These are phyloP conservation scores for Gonapodya sp. DNA, from an alignment of 192 early-diverging fungal species.

Conservation along the genomic window DNA sequence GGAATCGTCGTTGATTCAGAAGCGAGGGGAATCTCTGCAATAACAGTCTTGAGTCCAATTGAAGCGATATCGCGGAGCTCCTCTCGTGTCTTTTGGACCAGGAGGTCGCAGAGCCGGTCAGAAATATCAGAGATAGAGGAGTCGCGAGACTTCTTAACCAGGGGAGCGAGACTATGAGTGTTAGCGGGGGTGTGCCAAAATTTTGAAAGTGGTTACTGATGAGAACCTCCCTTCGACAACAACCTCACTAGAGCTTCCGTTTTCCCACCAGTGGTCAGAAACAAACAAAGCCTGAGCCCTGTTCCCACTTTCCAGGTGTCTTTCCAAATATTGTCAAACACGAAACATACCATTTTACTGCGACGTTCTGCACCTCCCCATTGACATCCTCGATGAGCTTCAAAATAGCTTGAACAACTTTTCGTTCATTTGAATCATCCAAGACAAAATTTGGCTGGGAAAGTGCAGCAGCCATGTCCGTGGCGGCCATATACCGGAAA, in stretches of 20 bases:
- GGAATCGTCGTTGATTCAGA: constrained; percentile 11
- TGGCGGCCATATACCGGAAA: constrained; percentile 77
- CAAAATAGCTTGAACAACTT: constrained; percentile 37
- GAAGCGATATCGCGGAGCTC: constrained; percentile 72
- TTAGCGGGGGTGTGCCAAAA: neutral
- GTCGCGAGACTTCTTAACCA: constrained; percentile 64
- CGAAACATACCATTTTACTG: constrained; percentile 37
- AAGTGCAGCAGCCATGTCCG: constrained; percentile 67
- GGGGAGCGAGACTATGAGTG: constrained; percentile 54
- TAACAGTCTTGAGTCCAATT: constrained; percentile 74
- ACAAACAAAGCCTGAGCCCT: too few relatives aligned
- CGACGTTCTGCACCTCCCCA: constrained; percentile 76
- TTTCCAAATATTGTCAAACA: neutral
- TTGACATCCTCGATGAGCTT: constrained; percentile 70
- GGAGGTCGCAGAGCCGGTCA: constrained; percentile 55
- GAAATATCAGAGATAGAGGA: constrained; percentile 56
- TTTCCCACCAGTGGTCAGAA: too few relatives aligned
- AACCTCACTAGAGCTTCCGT: too few relatives aligned
- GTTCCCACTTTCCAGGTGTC: neutral
- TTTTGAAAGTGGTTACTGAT: too few relatives aligned
- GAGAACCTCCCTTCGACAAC: too few relatives aligned
- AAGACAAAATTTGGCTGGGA: constrained; percentile 43
- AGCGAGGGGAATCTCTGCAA: constrained; percentile 55
- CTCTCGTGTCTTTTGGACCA: constrained; percentile 44
- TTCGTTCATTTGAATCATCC: constrained; percentile 41